phyloP scores from a whole-genome alignment of 768 basidiomycete genomes.

The Kwoniella dejecticola region DNA sequence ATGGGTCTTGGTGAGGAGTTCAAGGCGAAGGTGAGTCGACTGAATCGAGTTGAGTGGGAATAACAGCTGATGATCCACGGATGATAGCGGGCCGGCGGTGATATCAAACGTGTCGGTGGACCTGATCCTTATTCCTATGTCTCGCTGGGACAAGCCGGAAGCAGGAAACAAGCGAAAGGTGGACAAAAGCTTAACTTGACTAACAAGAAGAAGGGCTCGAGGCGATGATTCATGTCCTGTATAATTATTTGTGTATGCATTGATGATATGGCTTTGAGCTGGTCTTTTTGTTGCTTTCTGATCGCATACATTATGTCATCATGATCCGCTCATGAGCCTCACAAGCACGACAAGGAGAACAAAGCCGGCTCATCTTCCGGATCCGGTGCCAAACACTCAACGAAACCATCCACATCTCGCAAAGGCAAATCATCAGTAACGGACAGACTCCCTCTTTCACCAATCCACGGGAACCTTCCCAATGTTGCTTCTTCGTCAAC shows the following conservation, averaged over 20 bases:
- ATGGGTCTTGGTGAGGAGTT: conserved; percentile 79
- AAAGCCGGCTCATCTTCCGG: too few relatives aligned
- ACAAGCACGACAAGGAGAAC: too few relatives aligned
- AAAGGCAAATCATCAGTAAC: too few relatives aligned
- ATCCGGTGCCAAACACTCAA: too few relatives aligned
- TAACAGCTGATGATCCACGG: not conserved
- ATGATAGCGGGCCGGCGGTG: conserved; percentile 85
- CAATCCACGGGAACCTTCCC: too few relatives aligned
- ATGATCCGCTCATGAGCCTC: too few relatives aligned
- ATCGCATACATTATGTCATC: too few relatives aligned
- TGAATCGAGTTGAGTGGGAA: not conserved
- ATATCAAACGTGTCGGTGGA: conserved; percentile 79
- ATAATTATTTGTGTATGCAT: not conserved
- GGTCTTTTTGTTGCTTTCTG: too few relatives aligned
- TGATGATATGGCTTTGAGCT: too few relatives aligned
- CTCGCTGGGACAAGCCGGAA: conserved; percentile 72
- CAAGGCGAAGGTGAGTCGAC: conserved; percentile 81
- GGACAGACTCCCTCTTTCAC: too few relatives aligned
- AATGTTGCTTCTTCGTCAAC: too few relatives aligned
- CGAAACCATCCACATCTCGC: too few relatives aligned
- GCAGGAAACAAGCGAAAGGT: conserved; percentile 60
- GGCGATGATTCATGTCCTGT: not conserved
- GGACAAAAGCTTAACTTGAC: conserved; percentile 42
- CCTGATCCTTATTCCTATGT: conserved; percentile 93
- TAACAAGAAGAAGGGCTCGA: conserved; percentile 56